Percentiles rank a stretch among this genome's conserved stretches.
phyloP scores from a whole-genome alignment of 2,329 filamentous ascomycete genomes.

The Sclerotinia minor region DNA sequence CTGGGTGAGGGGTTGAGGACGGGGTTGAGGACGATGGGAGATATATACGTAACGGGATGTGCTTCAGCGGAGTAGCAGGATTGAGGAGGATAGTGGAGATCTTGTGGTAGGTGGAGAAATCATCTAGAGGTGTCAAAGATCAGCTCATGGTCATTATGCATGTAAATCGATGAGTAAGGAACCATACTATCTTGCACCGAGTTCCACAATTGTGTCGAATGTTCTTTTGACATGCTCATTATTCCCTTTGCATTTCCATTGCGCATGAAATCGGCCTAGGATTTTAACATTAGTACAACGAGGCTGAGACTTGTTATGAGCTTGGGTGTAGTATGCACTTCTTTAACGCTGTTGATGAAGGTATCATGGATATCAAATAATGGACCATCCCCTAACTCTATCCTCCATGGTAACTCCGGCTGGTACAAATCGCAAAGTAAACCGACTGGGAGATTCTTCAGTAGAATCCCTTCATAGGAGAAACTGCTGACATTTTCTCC shows the following conservation, averaged over 20 bases:
- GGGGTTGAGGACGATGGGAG: slow-evolving; percentile 65
- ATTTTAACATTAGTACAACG: neutral
- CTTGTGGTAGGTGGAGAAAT: slow-evolving; percentile 69
- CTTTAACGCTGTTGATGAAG: slow-evolving; percentile 70
- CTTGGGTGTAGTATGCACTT: slow-evolving; percentile 43
- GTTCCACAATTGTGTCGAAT: slow-evolving; percentile 66
- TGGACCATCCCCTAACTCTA: slow-evolving; percentile 60
- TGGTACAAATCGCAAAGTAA: slow-evolving; percentile 67
- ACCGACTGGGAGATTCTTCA: slow-evolving; percentile 71
- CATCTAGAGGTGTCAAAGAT: slow-evolving; percentile 51
- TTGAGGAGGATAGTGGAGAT: slow-evolving; percentile 78
- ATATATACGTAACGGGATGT: slow-evolving; percentile 88
- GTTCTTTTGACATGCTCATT: slow-evolving; percentile 69
- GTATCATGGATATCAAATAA: slow-evolving; percentile 57
- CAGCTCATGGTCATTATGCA: neutral
- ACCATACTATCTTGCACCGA: slow-evolving; percentile 59
- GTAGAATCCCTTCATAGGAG: slow-evolving; percentile 64
- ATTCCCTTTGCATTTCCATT: slow-evolving; percentile 70
- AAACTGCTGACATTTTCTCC: slow-evolving; percentile 51
- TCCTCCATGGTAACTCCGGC: slow-evolving; percentile 57
- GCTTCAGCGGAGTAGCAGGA: slow-evolving; percentile 69
- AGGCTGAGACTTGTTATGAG: slow-evolving; percentile 1
- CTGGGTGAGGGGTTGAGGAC: slow-evolving; percentile 56
- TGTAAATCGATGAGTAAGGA: neutral
- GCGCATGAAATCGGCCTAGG: slow-evolving; percentile 59